A percentile compares a stretch with the other conserved stretches of the same genome.
Evolutionary conservation across 495 filamentous ascomycete species (phyloP).

Genomic region (Neurospora cerealis): DNA sequence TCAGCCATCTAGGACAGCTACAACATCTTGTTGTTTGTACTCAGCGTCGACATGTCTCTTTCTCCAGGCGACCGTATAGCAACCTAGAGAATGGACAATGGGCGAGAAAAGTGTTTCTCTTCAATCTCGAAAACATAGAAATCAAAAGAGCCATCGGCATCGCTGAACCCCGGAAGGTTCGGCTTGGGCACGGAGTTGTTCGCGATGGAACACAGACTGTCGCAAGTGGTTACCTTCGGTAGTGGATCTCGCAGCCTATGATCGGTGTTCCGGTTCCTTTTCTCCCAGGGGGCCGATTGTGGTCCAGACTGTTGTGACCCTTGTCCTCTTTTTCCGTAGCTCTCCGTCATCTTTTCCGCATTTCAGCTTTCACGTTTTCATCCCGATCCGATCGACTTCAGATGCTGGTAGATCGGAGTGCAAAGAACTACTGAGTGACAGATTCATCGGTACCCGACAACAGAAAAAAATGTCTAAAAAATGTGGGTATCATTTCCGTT

Average conservation of each 20-base stretch:
- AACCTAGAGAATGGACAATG: not conserved
- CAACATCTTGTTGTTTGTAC: not conserved
- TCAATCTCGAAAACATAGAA: not conserved
- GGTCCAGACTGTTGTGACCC: not conserved
- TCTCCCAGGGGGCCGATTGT: not conserved
- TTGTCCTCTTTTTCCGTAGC: not conserved
- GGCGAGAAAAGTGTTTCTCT: not conserved
- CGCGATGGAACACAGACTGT: conserved; percentile 23
- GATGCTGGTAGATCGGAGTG: not conserved
- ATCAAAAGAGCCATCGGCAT: not conserved
- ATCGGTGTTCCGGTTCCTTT: not conserved
- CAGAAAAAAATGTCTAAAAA: not conserved
- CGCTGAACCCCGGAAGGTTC: not conserved
- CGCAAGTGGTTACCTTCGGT: conserved; percentile 15
- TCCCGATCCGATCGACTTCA: not conserved
- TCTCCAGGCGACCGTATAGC: not conserved
- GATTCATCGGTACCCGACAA: not conserved
- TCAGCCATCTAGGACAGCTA: not conserved
- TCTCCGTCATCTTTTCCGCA: not conserved
- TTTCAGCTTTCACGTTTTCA: not conserved
- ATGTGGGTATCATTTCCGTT: not conserved
- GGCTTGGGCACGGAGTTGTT: not conserved
- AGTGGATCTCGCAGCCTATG: conserved; percentile 15
- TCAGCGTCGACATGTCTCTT: too few species aligned
- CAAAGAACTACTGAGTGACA: too few species aligned